Conservation (phyloP, 140 eudicot species). For the Anethum foeniculum region DNA sequence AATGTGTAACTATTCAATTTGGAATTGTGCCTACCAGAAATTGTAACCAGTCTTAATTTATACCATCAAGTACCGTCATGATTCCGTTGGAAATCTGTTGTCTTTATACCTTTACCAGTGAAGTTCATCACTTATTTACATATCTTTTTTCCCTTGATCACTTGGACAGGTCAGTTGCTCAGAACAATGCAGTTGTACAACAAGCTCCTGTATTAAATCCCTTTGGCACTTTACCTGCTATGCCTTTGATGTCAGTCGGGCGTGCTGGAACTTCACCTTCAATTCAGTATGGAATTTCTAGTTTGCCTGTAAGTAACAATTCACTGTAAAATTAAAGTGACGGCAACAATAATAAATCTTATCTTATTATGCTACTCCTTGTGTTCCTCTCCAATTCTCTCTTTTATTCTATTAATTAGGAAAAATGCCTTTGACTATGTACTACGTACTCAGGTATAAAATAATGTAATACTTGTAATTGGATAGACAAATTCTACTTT, state of each 20-base stretch:
- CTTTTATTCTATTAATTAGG: neutral
- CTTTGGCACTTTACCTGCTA: conserved; percentile 88
- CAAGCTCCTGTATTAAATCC: conserved; percentile 57
- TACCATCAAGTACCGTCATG: neutral
- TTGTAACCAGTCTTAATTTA: neutral
- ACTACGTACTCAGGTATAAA: neutral
- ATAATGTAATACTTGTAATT: neutral
- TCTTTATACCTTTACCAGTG: neutral
- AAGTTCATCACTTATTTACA: conserved; percentile 3
- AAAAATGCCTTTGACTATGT: neutral
- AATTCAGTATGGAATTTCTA: conserved; percentile 91
- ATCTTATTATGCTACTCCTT: neutral
- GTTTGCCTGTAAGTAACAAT: conserved; percentile 72
- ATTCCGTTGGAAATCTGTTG: neutral
- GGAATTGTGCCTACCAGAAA: neutral
- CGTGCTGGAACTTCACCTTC: conserved; percentile 77
- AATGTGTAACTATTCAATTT: neutral
- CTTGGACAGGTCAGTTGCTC: conserved; percentile 48
- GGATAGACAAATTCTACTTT: neutral
- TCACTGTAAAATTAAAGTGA: neutral
- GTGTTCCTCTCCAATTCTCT: neutral
- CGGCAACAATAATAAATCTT: neutral
- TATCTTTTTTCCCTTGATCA: neutral
- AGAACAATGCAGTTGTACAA: conserved; percentile 41
- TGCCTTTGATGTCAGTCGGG: conserved; percentile 93